Conservation (phyloP, 805 yeast genomes). For the Yarrowia sp. region DNA sequence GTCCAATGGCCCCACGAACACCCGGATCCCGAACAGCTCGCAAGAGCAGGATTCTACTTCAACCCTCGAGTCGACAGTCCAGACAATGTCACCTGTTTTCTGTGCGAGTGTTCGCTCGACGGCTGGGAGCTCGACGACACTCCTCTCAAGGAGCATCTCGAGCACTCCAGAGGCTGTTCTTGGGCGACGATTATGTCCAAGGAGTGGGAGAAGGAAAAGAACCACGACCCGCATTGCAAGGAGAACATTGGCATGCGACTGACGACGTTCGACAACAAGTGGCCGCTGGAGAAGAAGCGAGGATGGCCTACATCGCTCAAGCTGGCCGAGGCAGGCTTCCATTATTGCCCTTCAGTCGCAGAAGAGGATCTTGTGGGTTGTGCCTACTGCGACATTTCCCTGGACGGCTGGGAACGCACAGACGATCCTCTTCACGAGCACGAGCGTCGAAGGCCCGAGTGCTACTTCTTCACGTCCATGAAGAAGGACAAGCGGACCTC, state of each 20-base stretch:
- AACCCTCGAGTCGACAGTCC: conserved; percentile 48
- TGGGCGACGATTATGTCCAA: conserved; percentile 37
- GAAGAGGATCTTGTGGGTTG: conserved; percentile 59
- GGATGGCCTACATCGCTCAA: conserved; percentile 46
- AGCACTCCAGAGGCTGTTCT: conserved; percentile 40
- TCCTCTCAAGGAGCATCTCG: conserved; percentile 51
- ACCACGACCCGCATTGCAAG: conserved; percentile 34
- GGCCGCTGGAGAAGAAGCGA: conserved; percentile 49
- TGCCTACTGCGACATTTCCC: conserved; percentile 58
- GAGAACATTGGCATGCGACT: conserved; percentile 32
- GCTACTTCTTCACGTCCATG: conserved; percentile 44
- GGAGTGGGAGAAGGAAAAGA: conserved; percentile 32
- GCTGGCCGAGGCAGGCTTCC: conserved; percentile 65
- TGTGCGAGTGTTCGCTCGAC: conserved; percentile 54
- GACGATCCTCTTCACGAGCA: conserved; percentile 69
- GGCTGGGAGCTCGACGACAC: conserved; percentile 57
- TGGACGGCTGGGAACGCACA: conserved; percentile 68
- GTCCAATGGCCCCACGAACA: conserved; percentile 34
- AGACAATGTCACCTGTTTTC: conserved; percentile 57
- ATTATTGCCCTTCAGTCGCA: conserved; percentile 49
- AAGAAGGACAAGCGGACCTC: not conserved
- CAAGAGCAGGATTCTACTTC: conserved; percentile 60
- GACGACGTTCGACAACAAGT: conserved; percentile 36
- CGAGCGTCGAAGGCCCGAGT: conserved; percentile 43
- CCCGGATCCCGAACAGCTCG: conserved; percentile 43